Percentiles rank a stretch among this genome's conserved stretches.
Evolutionary conservation across 176 grass and related monocot species (phyloP).

Genomic region (Phragmites australis): DNA sequence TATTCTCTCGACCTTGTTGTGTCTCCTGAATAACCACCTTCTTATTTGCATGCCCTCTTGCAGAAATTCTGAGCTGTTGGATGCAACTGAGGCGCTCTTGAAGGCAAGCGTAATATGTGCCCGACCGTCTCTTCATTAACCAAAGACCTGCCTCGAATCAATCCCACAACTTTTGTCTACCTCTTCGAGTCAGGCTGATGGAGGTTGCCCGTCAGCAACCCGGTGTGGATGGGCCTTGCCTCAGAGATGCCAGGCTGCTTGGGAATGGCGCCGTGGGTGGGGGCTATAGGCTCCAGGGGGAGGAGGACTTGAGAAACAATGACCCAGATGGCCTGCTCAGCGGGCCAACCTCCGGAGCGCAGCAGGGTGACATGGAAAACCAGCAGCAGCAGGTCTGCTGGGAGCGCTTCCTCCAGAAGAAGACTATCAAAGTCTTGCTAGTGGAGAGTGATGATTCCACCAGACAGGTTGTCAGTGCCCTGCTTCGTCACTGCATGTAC

Average conservation of each 20-base stretch:
- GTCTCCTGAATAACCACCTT: neutral
- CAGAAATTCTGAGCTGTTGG: constrained; percentile 1
- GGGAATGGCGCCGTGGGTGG: neutral
- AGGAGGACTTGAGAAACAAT: constrained; percentile 36
- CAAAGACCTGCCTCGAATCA: constrained; percentile 11
- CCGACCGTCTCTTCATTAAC: neutral
- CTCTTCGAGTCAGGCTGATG: constrained; percentile 63
- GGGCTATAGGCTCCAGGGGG: constrained; percentile 28
- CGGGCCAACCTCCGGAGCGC: neutral
- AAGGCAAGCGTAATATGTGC: constrained; percentile 52
- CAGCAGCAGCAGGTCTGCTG: constrained; percentile 41
- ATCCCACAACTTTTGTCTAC: constrained; percentile 30
- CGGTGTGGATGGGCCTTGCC: constrained; percentile 24
- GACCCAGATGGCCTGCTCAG: constrained; percentile 29
- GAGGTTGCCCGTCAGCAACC: constrained; percentile 29
- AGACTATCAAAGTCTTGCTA: constrained; percentile 60
- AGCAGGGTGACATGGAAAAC: constrained; percentile 28
- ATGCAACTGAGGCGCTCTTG: constrained; percentile 19
- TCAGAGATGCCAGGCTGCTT: constrained; percentile 25
- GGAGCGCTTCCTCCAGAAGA: constrained; percentile 74
- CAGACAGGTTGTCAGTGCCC: constrained; percentile 58
- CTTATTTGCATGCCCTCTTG: neutral
- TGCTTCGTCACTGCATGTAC: constrained; percentile 74
- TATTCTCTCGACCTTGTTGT: neutral
- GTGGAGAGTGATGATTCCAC: constrained; percentile 83